Evolutionary conservation across 192 early-diverging fungal species (phyloP).

Genomic region (Cetraspora pellucida): DNA sequence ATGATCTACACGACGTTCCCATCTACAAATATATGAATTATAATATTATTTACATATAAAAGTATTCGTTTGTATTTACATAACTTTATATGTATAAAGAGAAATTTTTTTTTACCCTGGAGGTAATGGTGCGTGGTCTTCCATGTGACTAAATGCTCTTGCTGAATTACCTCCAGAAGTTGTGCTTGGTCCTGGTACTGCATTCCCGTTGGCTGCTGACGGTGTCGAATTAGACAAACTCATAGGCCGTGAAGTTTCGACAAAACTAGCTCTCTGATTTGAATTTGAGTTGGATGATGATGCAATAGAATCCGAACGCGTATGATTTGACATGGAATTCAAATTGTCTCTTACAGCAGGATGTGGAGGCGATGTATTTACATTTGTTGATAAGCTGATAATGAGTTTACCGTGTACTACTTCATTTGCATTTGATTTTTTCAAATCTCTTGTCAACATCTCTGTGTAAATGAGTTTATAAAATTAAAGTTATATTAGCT

Average conservation of each 20-base stretch:
- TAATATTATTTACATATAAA: background rate
- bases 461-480: slow-evolving; percentile 48
- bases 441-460: slow-evolving; percentile 89
- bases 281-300: slow-evolving; percentile 36
- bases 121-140: slow-evolving; percentile 63
- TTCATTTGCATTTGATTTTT: slow-evolving; percentile 81
- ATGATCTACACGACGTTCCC: slow-evolving; percentile 96
- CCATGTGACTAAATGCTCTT: slow-evolving; percentile 48
- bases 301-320: slow-evolving; percentile 39
- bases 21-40: slow-evolving; percentile 53
- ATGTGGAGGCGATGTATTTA: slow-evolving; percentile 43
- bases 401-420: slow-evolving; percentile 86
- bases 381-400: slow-evolving; percentile 69
- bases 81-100: background rate
- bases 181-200: background rate
- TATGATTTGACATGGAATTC: slow-evolving; percentile 35
- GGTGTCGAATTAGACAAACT: slow-evolving; percentile 33
- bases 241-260: slow-evolving; percentile 22
- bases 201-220: slow-evolving; percentile 28
- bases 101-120: slow-evolving; percentile 34
- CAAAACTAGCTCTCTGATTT: background rate
- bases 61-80: background rate
- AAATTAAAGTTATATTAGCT: slow-evolving; percentile 20
- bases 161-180: background rate
- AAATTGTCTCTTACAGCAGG: slow-evolving; percentile 26